Evolutionary conservation across 2,329 filamentous ascomycete genomes (phyloP), one percentile per base, ranked within the genome.

Genomic region (Exophiala viscosa): DNA sequence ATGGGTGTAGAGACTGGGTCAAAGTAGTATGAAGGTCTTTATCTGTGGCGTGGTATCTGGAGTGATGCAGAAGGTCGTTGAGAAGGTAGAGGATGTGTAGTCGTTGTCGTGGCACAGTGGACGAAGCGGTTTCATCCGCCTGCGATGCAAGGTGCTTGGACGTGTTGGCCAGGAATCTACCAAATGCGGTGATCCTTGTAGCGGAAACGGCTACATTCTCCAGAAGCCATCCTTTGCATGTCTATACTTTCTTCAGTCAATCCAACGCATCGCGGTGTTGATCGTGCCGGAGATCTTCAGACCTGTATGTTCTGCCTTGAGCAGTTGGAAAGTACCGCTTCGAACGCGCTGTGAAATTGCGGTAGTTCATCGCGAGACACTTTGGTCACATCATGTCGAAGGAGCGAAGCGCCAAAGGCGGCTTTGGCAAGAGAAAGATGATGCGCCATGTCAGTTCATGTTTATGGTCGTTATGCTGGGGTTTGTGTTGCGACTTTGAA

Each of bases 251-350:
- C 45, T 54, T 61, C 58, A 63, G 60, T 62, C 52, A 63, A 56
- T 50, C 45, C 32, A 43, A 15, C 36, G 33, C 42, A 44, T 33
- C 44, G 18, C 35, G 20, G 41, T 50, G 42, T 44, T 36, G 38
- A 13, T 40, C 52, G 50, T 35, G 48, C 57, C 52, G 57, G 65
- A 67, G 68, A 66, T 62, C 65, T 65, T 74, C 86, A 90, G 88
- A 93, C 88, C 88, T 93, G 88, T 78, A 93, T 86, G 76, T 92
- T 90, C 76, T 77, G 73, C 66, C 84, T 80, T 66, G 87, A 88
- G 81, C 88, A 92, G 75, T 83, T 80, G 72, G 78, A 73, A 66
- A 88, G 73, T 64, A 80, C 80, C 67, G 78, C 73, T 69, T 84
- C 80, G 64, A 93, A 77, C 54, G 83, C 75, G 59, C 73, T 68